Percentiles rank a stretch among this genome's conserved stretches.
Conservation (phyloP, 1,284 basidiomycete species). For the Ganoderma meredithae region DNA sequence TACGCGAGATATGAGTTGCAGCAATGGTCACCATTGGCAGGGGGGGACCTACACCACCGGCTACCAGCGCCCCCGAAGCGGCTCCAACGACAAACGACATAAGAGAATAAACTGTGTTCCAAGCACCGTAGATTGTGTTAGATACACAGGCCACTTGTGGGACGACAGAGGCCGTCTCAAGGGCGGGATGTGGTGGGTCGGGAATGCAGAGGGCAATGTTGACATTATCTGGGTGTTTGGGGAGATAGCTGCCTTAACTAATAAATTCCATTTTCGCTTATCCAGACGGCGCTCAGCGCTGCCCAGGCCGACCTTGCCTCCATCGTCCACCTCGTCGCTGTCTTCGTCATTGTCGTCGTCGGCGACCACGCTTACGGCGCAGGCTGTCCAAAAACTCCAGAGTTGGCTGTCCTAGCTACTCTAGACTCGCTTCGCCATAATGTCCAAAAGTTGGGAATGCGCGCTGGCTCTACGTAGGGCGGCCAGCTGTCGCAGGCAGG, state of each 20-base stretch:
- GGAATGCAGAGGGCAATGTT: neutral
- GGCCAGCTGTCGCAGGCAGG: constrained; percentile 20
- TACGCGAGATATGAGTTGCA: constrained; percentile 12
- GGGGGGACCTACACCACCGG: constrained; percentile 32
- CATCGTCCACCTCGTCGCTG: constrained; percentile 20
- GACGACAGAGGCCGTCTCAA: neutral
- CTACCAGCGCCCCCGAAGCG: constrained; percentile 36
- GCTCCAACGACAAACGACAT: constrained; percentile 43
- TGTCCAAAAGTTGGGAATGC: constrained; percentile 31
- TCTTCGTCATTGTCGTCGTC: constrained; percentile 7
- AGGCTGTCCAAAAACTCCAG: constrained; percentile 5
- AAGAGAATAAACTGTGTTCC: neutral
- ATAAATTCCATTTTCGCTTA: neutral
- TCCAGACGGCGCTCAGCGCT: too few species aligned
- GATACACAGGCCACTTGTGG: neutral
- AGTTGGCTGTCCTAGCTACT: constrained; percentile 7
- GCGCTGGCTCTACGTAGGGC: constrained; percentile 31
- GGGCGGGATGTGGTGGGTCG: neutral
- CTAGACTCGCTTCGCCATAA: constrained; percentile 18
- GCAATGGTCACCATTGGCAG: constrained; percentile 16
- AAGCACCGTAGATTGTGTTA: neutral
- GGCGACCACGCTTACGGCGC: constrained; percentile 8
- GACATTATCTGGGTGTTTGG: neutral
- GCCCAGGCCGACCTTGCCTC: too few species aligned
- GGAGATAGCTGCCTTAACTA: neutral